Conservation (phyloP, 495 filamentous ascomycete species). For the Lophium mytilinum region DNA sequence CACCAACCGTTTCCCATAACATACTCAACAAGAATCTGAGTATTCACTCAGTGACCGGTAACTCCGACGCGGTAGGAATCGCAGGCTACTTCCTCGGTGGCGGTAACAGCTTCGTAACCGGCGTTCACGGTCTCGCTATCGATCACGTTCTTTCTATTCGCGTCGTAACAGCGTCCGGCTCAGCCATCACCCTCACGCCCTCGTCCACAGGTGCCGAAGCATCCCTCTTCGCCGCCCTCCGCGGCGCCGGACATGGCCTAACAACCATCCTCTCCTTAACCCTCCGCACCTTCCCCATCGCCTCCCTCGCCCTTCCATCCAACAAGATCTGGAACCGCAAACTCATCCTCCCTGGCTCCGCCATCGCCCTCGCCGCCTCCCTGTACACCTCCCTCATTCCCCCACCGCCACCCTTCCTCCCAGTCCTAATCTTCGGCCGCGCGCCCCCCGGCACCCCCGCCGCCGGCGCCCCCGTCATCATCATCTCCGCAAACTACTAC, state of each 20-base stretch:
- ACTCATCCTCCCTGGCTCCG: constrained; percentile 3
- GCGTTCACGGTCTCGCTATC: constrained; percentile 10
- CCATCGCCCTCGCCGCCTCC: neutral
- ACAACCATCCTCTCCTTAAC: constrained; percentile 12
- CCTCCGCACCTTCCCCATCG: constrained; percentile 5
- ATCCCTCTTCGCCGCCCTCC: constrained; percentile 4
- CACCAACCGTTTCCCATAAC: neutral
- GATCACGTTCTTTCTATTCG: constrained; percentile 5
- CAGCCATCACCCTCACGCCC: neutral
- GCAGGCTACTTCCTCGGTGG: constrained; percentile 10
- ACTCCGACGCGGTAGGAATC: constrained; percentile 10
- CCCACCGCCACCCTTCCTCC: neutral
- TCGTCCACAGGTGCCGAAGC: neutral
- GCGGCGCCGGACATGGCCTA: constrained; percentile 14
- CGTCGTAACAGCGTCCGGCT: neutral
- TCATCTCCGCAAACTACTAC: constrained; percentile 9
- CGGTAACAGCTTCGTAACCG: neutral
- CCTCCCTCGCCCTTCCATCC: neutral
- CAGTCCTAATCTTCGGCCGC: constrained; percentile 10
- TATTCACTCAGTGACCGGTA: neutral
- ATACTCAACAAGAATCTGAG: too few relatives aligned
- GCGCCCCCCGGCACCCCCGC: constrained; percentile 9
- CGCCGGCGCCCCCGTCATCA: constrained; percentile 8
- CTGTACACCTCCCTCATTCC: constrained; percentile 3
- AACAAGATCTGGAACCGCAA: constrained; percentile 16